phyloP scores from a whole-genome alignment of 805 yeast species.

The Monosporozyma servazzii region DNA sequence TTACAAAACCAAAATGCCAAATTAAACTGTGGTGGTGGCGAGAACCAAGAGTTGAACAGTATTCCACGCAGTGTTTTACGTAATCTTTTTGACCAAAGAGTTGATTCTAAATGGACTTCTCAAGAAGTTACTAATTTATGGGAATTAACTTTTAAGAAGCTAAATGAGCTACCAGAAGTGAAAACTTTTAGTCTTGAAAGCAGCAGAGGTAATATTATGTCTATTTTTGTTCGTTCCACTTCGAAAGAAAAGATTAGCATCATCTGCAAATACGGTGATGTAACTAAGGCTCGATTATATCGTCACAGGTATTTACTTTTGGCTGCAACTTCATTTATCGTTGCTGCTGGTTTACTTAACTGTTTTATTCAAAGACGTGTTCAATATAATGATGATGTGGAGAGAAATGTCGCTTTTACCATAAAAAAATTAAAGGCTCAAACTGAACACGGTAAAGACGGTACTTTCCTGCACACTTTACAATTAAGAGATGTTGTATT shows the following conservation, averaged over 20 bases:
- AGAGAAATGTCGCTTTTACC: constrained; percentile 25
- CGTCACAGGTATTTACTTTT: not conserved
- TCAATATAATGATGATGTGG: constrained; percentile 21
- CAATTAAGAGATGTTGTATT: constrained; percentile 59
- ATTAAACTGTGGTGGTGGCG: constrained; percentile 44
- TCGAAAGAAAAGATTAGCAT: constrained; percentile 47
- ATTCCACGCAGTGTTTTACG: constrained; percentile 38
- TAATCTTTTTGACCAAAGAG: constrained; percentile 14
- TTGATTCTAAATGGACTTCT: not conserved
- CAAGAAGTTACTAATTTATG: constrained; percentile 38
- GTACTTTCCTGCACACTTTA: constrained; percentile 51
- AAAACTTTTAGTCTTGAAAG: not conserved
- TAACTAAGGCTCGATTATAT: not conserved
- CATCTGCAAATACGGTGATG: constrained; percentile 39
- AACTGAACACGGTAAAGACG: constrained; percentile 26
- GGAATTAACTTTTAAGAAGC: constrained; percentile 34
- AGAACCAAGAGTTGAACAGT: constrained; percentile 39
- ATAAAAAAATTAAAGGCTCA: constrained; percentile 41
- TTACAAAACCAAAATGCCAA: constrained; percentile 58
- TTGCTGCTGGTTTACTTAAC: not conserved
- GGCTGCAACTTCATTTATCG: not conserved
- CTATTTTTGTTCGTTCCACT: constrained; percentile 47
- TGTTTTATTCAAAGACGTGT: not conserved
- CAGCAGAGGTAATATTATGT: not conserved
- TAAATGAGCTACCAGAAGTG: constrained; percentile 56